Percentiles rank a stretch among this genome's conserved stretches.
These are phyloP conservation scores for Neospora caninum DNA, from an alignment of 169 alveolate species.

Conservation along the genomic window DNA sequence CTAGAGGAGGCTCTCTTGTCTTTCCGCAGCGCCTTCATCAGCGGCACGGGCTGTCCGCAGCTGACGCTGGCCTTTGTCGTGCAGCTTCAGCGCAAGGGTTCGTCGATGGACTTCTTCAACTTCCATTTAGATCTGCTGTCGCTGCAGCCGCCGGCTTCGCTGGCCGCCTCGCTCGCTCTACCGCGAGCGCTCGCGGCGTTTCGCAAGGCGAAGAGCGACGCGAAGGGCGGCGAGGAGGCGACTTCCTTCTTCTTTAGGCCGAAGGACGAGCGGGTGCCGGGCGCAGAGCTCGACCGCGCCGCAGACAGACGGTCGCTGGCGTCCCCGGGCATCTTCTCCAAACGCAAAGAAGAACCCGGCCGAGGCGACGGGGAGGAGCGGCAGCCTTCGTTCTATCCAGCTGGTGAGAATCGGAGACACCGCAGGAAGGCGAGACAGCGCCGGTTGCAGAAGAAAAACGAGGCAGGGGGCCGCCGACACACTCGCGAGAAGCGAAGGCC, in stretches of 20 bases:
- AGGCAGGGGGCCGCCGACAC: no score
- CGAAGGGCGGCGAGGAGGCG: slow-evolving; percentile 17
- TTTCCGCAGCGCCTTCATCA: slow-evolving; percentile 72
- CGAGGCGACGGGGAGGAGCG: background rate
- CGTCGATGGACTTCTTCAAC: slow-evolving; percentile 85
- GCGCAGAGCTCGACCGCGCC: background rate
- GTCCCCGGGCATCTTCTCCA: background rate
- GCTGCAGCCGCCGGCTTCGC: slow-evolving; percentile 82
- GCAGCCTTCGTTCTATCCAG: background rate
- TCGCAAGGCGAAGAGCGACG: slow-evolving; percentile 1
- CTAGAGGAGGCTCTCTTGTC: slow-evolving; percentile 69
- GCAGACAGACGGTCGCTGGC: background rate
- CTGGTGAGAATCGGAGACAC: no score
- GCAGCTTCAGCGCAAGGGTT: slow-evolving; percentile 87
- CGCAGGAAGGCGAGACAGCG: no score
- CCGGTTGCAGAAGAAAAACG: no score
- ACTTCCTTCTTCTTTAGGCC: background rate
- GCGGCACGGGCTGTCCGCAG: slow-evolving; percentile 80
- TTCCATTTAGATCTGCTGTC: slow-evolving; percentile 79
- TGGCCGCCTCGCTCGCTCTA: background rate
- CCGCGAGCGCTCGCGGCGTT: slow-evolving; percentile 16
- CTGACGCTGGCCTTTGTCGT: slow-evolving; percentile 77
- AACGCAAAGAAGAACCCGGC: background rate
- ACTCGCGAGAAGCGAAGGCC: background rate
- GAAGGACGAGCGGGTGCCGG: background rate